These are phyloP conservation scores for Termitomyces sp. DNA, from an alignment of 1,284 basidiomycete species.

Conservation along the genomic window DNA sequence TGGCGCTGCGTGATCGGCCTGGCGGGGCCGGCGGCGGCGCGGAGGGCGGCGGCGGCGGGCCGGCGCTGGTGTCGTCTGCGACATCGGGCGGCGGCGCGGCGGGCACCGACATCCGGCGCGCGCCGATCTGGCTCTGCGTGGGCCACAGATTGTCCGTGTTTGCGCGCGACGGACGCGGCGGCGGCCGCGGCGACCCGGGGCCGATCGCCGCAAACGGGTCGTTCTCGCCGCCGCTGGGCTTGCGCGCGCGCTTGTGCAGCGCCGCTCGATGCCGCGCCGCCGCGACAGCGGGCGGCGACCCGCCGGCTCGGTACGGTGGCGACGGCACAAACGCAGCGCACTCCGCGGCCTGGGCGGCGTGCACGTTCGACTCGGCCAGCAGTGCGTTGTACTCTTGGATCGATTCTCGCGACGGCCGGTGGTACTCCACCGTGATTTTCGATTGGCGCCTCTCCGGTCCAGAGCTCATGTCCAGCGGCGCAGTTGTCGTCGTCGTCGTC, in stretches of 20 bases:
- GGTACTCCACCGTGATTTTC: conserved; percentile 70
- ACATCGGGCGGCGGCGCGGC: conserved; percentile 35
- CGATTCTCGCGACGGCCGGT: conserved; percentile 57
- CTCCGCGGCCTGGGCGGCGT: conserved; percentile 47
- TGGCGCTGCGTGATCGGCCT: conserved; percentile 58
- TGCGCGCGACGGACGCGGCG: conserved; percentile 71
- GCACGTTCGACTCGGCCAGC: conserved; percentile 53
- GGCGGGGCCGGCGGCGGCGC: too few relatives aligned
- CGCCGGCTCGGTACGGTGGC: conserved; percentile 47
- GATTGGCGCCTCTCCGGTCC: conserved; percentile 39
- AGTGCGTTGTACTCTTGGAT: conserved; percentile 72
- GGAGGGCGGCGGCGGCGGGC: conserved; percentile 20
- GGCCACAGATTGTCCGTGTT: conserved; percentile 74
- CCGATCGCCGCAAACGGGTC: conserved; percentile 58
- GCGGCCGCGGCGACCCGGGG: conserved; percentile 45
- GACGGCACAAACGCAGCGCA: conserved; percentile 45
- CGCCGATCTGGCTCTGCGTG: conserved; percentile 29
- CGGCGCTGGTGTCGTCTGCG: conserved; percentile 24
- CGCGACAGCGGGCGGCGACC: conserved; percentile 22
- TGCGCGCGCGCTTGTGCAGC: conserved; percentile 50
- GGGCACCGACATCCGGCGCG: conserved; percentile 52
- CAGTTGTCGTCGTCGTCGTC: neutral
- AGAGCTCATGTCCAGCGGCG: conserved; percentile 25
- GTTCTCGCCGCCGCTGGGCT: conserved; percentile 41
- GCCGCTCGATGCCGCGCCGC: conserved; percentile 24